Evolutionary conservation across 176 grass and related monocot species (phyloP).

Genomic region (Musa acuminata): DNA sequence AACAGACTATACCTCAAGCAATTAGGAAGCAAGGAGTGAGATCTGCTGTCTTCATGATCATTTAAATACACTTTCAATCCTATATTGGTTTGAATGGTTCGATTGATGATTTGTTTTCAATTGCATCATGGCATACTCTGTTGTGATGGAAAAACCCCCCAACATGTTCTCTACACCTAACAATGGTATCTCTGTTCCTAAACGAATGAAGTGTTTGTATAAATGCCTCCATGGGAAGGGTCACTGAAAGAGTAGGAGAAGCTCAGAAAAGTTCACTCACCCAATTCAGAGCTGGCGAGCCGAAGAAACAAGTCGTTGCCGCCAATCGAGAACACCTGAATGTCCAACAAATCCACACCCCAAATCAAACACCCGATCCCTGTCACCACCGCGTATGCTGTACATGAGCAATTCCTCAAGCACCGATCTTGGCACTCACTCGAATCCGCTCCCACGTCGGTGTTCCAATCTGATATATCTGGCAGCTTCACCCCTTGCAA

Average conservation of each 20-base stretch:
- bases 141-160: no score
- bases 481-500: conserved; percentile 12
- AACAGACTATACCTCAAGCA: no score
- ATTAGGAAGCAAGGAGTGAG: no score
- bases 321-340: conserved; percentile 6
- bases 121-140: no score
- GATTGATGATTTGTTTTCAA: no score
- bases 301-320: conserved; percentile 8
- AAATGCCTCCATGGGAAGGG: not conserved
- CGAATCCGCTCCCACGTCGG: not conserved
- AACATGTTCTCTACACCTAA: no score
- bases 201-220: not conserved
- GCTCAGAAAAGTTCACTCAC: not conserved
- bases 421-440: conserved; percentile 5
- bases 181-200: no score
- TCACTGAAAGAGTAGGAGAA: no score
- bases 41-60: no score
- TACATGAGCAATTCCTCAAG: conserved; percentile 22
- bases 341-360: conserved; percentile 14
- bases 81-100: no score
- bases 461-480: not conserved
- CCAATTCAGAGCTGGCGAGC: conserved; percentile 8
- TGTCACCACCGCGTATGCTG: conserved; percentile 6
- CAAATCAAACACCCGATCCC: conserved; percentile 8
- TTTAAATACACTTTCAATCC: no score